Evolutionary conservation across 768 basidiomycete species (phyloP), one percentile per base, ranked within the genome.

Genomic region (Auricularia sp.): DNA sequence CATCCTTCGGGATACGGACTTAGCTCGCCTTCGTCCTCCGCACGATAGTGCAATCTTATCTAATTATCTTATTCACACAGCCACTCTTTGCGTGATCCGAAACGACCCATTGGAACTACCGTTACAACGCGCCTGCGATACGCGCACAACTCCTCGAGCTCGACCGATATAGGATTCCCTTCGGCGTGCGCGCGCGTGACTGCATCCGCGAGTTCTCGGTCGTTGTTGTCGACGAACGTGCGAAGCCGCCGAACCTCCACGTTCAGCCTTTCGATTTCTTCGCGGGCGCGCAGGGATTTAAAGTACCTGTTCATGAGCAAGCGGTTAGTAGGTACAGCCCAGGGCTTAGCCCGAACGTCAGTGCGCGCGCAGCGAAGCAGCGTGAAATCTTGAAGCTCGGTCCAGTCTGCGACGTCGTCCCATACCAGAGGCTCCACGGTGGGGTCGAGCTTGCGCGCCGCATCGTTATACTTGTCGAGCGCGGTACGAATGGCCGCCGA

Each of bases 401-500:
- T 61, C 36, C 61, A 62, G 3, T 47, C 39, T 6, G 54, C 61
- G 33, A 65, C 61, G 3, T 58, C 10, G 1, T n/a, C 44, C 42
- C 54, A 45, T 33, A 3, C 13, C 1, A 65, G 42, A 3, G 37
- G 42, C 16, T 42, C 24, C 2, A 21, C 42, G 2, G 65, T 21
- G 29, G 65, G 65, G 21, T 29, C 18, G 4, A 62, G 45, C 2
- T 13, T 35, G 18, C 21, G 18, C 13, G 65, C 65, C 2, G 61
- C 42, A 11, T 39, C 8, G 45, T 65, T 65, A 44, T 65, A 65
- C 24, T 39, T 54, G 10, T 56, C 61, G 8, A 65, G 61, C 11
- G 65, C 65, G 3, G 61, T 62, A 34, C 45, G 44, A n/a, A 65
- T 51, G 35, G 61, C 61, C 35, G 69, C 67, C 56, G 70, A 68